Conservation (phyloP, 2,329 filamentous ascomycete genomes). For the Calonectria pteridis region DNA sequence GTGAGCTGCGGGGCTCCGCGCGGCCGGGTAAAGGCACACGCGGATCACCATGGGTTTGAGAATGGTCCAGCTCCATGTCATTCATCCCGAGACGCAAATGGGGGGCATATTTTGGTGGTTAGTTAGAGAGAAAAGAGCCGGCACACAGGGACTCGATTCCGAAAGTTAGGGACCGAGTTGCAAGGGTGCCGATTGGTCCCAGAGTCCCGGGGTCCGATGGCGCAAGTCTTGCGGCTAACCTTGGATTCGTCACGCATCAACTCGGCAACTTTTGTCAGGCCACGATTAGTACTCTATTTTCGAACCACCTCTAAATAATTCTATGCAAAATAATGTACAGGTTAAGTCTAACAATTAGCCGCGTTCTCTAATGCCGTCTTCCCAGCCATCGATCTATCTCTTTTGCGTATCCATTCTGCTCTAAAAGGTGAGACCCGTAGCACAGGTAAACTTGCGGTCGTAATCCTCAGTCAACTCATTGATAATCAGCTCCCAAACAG, state of each 20-base stretch:
- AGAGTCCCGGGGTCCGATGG: background rate
- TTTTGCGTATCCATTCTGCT: background rate
- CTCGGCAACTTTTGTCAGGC: too few relatives aligned
- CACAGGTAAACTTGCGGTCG: background rate
- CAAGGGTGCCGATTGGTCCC: background rate
- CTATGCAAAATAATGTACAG: background rate
- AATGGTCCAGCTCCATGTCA: background rate
- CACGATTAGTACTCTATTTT: background rate
- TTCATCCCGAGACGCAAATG: background rate
- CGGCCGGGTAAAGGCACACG: background rate
- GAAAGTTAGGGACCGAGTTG: background rate
- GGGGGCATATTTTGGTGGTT: background rate
- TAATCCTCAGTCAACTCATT: conserved; percentile 7
- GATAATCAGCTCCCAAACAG: background rate
- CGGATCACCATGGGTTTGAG: background rate
- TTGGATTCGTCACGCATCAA: too few relatives aligned
- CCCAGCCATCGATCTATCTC: too few relatives aligned
- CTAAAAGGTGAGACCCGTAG: background rate
- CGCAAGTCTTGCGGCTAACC: too few relatives aligned
- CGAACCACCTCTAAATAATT: background rate
- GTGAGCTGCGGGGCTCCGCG: background rate
- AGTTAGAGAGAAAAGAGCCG: background rate
- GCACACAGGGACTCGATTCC: background rate
- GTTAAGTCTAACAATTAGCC: background rate
- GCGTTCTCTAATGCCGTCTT: background rate